Evolutionary conservation across 1,284 basidiomycete species (phyloP).

Genomic region (Trichosporon sp.): DNA sequence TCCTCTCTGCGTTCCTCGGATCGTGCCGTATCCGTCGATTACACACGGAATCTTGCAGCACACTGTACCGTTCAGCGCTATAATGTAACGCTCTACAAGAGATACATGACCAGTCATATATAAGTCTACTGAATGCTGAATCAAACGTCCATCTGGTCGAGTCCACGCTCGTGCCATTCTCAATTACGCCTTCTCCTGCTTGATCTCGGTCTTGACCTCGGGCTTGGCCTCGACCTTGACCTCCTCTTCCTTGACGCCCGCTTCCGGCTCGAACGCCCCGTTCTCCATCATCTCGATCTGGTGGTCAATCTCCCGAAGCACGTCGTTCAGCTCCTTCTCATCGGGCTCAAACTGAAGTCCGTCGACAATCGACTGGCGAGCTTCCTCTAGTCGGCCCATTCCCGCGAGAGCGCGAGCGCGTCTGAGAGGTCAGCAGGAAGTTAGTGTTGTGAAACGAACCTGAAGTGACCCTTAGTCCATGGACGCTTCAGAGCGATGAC

Average conservation of each 20-base stretch:
- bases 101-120: neutral
- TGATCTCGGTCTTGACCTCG: constrained; percentile 35
- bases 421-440: constrained; percentile 11
- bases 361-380: constrained; percentile 71
- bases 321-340: constrained; percentile 57
- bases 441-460: constrained; percentile 61
- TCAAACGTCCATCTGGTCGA: neutral
- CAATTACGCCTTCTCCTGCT: neutral
- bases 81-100: neutral
- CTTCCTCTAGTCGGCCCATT: constrained; percentile 66
- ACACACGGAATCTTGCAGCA: neutral
- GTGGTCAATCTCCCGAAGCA: neutral
- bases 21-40: neutral
- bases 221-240: constrained; percentile 21
- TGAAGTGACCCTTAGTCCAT: constrained; percentile 95
- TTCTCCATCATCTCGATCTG: neutral
- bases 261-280: neutral
- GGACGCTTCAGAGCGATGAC: constrained; percentile 76
- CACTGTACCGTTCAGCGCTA: neutral
- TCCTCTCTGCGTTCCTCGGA: neutral
- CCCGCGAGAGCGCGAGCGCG: constrained; percentile 61
- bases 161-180: neutral
- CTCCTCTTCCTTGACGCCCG: constrained; percentile 18
- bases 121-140: neutral
- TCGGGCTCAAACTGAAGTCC: constrained; percentile 86